A percentile compares a stretch with the other conserved stretches of the same genome.
phyloP scores from a whole-genome alignment of 768 basidiomycete genomes.

The Boletus patriciae region DNA sequence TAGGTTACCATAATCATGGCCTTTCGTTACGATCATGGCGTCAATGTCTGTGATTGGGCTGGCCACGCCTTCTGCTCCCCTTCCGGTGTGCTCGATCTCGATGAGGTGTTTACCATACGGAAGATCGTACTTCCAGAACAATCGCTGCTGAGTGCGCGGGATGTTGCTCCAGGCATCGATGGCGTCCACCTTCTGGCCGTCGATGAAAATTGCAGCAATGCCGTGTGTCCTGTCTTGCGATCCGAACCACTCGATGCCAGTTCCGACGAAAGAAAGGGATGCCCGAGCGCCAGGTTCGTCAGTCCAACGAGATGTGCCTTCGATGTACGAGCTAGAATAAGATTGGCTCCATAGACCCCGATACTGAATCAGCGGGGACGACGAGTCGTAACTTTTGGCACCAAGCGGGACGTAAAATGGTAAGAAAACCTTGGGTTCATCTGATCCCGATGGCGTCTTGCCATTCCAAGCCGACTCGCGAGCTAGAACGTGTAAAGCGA shows the following conservation, averaged over 20 bases:
- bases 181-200: slow-evolving; percentile 46
- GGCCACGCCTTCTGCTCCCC: slow-evolving; percentile 36
- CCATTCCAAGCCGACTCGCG: slow-evolving; percentile 70
- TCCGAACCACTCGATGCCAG: slow-evolving; percentile 80
- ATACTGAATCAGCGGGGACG: slow-evolving; percentile 65
- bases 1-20: slow-evolving; percentile 16
- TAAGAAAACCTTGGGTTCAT: slow-evolving; percentile 47
- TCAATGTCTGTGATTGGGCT: slow-evolving; percentile 53
- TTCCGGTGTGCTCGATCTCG: slow-evolving; percentile 59
- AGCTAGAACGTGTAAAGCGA: slow-evolving; percentile 8
- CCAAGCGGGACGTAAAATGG: slow-evolving; percentile 77
- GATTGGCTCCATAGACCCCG: slow-evolving; percentile 58
- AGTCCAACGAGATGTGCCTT: slow-evolving; percentile 53
- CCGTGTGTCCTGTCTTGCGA: slow-evolving; percentile 55
- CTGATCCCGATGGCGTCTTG: slow-evolving; percentile 48
- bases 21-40: slow-evolving; percentile 64
- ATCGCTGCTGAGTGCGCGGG: slow-evolving; percentile 54
- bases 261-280: slow-evolving; percentile 65
- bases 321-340: slow-evolving; percentile 51
- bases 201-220: slow-evolving; percentile 54
- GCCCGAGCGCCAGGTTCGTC: slow-evolving; percentile 48
- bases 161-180: slow-evolving; percentile 46
- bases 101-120: slow-evolving; percentile 54
- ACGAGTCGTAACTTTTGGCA: slow-evolving; percentile 67
- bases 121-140: slow-evolving; percentile 62